phyloP scores from a whole-genome alignment of 2,329 filamentous ascomycete species.

The Aspergillus sp. region DNA sequence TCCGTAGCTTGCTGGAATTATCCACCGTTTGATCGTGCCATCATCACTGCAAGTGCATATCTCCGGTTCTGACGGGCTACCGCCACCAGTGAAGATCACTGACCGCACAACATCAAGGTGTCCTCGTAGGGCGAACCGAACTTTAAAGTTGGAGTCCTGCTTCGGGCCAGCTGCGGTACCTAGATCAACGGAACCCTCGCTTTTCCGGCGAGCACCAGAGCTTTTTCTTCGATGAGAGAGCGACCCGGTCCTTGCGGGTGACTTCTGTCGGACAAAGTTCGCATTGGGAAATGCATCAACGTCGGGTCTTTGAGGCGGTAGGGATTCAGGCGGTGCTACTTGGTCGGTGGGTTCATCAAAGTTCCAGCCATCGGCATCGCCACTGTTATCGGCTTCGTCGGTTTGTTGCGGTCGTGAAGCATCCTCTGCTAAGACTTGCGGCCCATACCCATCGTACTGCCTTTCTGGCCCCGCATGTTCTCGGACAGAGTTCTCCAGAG shows the following conservation, averaged over 20 bases:
- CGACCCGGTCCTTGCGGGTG: constrained; percentile 65
- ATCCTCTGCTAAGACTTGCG: constrained; percentile 49
- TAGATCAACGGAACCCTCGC: constrained; percentile 65
- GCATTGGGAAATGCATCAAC: constrained; percentile 84
- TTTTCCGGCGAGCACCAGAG: constrained; percentile 68
- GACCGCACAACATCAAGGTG: constrained; percentile 92
- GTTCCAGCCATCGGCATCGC: constrained; percentile 80
- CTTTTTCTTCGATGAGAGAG: constrained; percentile 76
- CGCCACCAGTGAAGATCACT: constrained; percentile 94
- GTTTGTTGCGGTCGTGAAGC: constrained; percentile 47
- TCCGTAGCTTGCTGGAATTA: constrained; percentile 80
- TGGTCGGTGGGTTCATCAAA: constrained; percentile 76
- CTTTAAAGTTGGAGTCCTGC: constrained; percentile 80
- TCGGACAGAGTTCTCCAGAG: constrained; percentile 47
- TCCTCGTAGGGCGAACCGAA: constrained; percentile 85
- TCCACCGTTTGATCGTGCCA: constrained; percentile 94
- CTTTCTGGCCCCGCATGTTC: constrained; percentile 59
- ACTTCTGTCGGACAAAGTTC: constrained; percentile 74
- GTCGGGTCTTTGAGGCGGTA: constrained; percentile 68
- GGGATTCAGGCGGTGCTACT: constrained; percentile 40
- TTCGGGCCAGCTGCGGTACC: constrained; percentile 48
- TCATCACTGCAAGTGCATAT: constrained; percentile 96
- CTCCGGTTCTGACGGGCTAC: constrained; percentile 91
- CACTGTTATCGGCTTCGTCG: constrained; percentile 40
- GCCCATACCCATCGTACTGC: constrained; percentile 60